Base-by-base conservation (phyloP, 2,329 filamentous ascomycete species). In the Balansia obtecta region DNA sequence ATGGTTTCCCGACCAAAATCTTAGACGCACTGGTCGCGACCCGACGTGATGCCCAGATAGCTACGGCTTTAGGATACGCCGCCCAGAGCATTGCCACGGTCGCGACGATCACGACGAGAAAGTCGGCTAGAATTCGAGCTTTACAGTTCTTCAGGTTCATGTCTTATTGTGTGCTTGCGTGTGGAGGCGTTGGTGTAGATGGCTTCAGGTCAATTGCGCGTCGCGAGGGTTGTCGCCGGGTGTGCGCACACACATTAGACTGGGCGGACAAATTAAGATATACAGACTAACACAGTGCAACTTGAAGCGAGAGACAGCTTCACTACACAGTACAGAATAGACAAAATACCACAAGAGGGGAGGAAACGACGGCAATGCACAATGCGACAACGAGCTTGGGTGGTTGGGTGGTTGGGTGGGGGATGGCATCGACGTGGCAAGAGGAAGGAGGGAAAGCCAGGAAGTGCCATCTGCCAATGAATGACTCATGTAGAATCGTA, bases 401-500 rank as follows among this genome's bases (percentile, higher is more conserved):
- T 44, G 40, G 30, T 38, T 22, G n/a, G n/a, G n/a, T n/a, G 9
- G 37, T 15, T 16, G 45, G 48, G 53, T 52, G 51, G 54, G 39
- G 18, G n/a, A 18, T 41, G 39, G 39, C 51, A 49, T 51, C 48
- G 44, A 41, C 22, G 50, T 18, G 27, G 27, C 27, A 27, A 27
- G 27, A 20, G 40, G 32, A 18, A 48, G 34, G 34, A 1, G 15
- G 4, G 15, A 37, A 11, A 12, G 12, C 18, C 20, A n/a, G 30
- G 40, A 45, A 37, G 50, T 48, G 30, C 43, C 34, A 45, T 49
- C 34, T 4, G 39, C 40, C 39, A 33, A 38, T 55, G 61, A 63
- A 63, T 61, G 63, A 61, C 62, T 60, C 59, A 64, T 61, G 55
- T 45, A 59, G 8, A 56, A 59, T 56, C 50, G 56, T 56, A 57